A percentile compares a stretch with the other conserved stretches of the same genome.
These are phyloP conservation scores for Paspalum vaginatum DNA, from an alignment of 176 grass and related monocot genomes.

Conservation along the genomic window DNA sequence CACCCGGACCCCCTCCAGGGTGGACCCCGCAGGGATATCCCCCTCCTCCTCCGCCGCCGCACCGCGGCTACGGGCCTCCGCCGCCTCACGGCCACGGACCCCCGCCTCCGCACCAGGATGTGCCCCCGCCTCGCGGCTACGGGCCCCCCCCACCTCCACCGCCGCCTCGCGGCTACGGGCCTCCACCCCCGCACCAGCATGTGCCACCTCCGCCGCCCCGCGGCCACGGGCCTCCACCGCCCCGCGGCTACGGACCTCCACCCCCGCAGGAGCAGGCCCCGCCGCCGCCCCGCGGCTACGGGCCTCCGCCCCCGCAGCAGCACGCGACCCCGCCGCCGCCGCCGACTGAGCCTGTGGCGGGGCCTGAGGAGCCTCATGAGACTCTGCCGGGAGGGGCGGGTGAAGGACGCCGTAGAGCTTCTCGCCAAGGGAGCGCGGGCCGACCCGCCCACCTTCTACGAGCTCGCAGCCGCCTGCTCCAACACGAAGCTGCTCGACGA, in stretches of 20 bases:
- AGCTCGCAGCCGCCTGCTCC: slow-evolving; percentile 61
- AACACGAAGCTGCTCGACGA: slow-evolving; percentile 63
- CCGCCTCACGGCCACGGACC: slow-evolving; percentile 32
- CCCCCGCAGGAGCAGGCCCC: slow-evolving; percentile 4
- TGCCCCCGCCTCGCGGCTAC: neutral
- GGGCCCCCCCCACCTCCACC: neutral
- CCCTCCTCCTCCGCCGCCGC: slow-evolving; percentile 11
- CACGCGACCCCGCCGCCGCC: neutral
- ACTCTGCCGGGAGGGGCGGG: slow-evolving; percentile 57
- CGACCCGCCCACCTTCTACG: slow-evolving; percentile 56
- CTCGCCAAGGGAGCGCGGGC: slow-evolving; percentile 61
- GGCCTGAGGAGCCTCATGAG: slow-evolving; percentile 51
- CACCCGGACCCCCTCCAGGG: slow-evolving; percentile 5
- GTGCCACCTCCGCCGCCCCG: slow-evolving; percentile 22
- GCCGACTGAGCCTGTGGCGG: slow-evolving; percentile 12
- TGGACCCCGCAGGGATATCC: slow-evolving; percentile 11
- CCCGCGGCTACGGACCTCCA: neutral
- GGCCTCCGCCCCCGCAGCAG: slow-evolving; percentile 29
- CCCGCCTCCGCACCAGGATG: slow-evolving; percentile 24
- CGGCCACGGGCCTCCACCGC: slow-evolving; percentile 27
- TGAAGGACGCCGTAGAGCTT: slow-evolving; percentile 77
- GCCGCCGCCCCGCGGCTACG: slow-evolving; percentile 24
- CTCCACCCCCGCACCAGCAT: neutral
- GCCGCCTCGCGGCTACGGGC: neutral
- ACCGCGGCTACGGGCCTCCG: neutral